These are phyloP conservation scores for Plantago coronopus DNA, from an alignment of 305 asterid species.

Conservation along the genomic window DNA sequence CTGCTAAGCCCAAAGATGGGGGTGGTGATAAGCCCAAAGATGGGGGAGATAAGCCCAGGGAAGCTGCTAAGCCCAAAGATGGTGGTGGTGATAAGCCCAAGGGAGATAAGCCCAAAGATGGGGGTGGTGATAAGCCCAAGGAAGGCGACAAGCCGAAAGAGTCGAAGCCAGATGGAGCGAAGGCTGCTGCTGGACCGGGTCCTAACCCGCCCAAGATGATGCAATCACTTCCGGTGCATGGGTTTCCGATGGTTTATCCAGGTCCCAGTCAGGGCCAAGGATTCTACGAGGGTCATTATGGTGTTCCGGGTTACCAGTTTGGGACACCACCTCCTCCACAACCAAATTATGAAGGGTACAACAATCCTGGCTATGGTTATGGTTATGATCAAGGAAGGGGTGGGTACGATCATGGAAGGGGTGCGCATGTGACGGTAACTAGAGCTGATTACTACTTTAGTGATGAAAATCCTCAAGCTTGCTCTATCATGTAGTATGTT, in stretches of 20 bases:
- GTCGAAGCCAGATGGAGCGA: constrained; percentile 22
- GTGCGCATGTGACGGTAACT: constrained; percentile 23
- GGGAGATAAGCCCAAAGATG: constrained; percentile 25
- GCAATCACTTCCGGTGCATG: constrained; percentile 12
- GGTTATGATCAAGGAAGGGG: no score
- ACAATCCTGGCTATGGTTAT: constrained; percentile 5
- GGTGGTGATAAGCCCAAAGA: constrained; percentile 20
- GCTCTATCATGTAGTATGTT: constrained; percentile 45
- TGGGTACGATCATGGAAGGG: constrained; percentile 23
- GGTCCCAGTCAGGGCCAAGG: constrained; percentile 33
- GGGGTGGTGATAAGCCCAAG: constrained; percentile 1
- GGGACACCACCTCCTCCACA: constrained; percentile 42
- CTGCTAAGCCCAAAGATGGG: constrained; percentile 25
- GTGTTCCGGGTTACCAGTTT: constrained; percentile 41
- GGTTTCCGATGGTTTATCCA: constrained; percentile 32
- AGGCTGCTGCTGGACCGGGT: constrained; percentile 20
- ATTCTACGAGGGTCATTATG: constrained; percentile 33
- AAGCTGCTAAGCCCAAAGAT: constrained; percentile 20
- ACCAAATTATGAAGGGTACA: constrained; percentile 29
- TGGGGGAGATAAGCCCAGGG: constrained; percentile 26
- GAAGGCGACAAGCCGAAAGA: constrained; percentile 8
- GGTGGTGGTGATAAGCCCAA: constrained; percentile 20
- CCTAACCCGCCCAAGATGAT: constrained; percentile 21
- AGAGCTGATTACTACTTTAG: constrained; percentile 40
- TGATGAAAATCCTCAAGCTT: constrained; percentile 50